Conservation (phyloP, 805 yeast species). For the Soucietia sequanensis region DNA sequence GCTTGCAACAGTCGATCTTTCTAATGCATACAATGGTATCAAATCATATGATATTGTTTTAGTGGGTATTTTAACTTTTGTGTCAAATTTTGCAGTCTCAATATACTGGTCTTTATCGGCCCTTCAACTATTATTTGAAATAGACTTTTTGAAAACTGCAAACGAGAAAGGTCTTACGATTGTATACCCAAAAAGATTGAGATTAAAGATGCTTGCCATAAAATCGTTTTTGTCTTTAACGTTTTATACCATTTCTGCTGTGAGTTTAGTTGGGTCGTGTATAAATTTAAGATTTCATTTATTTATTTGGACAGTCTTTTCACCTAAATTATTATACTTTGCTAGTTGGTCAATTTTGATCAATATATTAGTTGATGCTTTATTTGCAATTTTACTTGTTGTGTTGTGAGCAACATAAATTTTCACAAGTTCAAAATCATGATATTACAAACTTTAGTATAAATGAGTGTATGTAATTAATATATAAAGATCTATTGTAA, state of each 20-base stretch:
- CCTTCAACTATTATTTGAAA: conserved; percentile 39
- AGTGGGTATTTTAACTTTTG: conserved; percentile 77
- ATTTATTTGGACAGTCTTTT: conserved; percentile 96
- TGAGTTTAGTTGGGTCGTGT: conserved; percentile 67
- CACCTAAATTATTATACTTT: conserved; percentile 84
- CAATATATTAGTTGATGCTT: conserved; percentile 37
- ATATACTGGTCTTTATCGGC: conserved; percentile 71
- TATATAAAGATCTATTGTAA: conserved; percentile 22
- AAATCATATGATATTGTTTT: conserved; percentile 61
- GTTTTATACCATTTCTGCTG: conserved; percentile 60
- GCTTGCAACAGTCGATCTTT: conserved; percentile 83
- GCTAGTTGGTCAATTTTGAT: conserved; percentile 69
- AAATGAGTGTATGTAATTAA: conserved; percentile 3
- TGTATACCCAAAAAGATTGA: conserved; percentile 20
- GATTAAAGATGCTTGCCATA: conserved; percentile 32
- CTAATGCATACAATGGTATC: conserved; percentile 91
- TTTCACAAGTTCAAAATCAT: background rate
- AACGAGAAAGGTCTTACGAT: conserved; percentile 8
- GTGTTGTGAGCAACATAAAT: conserved; percentile 12
- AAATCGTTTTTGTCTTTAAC: conserved; percentile 39
- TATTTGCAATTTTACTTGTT: conserved; percentile 48
- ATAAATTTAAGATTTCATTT: conserved; percentile 74
- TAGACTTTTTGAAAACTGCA: conserved; percentile 11
- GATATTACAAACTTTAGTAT: background rate
- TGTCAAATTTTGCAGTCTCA: conserved; percentile 84